Conservation (phyloP, 2,329 filamentous ascomycete species). For the Trichoderma sp. region DNA sequence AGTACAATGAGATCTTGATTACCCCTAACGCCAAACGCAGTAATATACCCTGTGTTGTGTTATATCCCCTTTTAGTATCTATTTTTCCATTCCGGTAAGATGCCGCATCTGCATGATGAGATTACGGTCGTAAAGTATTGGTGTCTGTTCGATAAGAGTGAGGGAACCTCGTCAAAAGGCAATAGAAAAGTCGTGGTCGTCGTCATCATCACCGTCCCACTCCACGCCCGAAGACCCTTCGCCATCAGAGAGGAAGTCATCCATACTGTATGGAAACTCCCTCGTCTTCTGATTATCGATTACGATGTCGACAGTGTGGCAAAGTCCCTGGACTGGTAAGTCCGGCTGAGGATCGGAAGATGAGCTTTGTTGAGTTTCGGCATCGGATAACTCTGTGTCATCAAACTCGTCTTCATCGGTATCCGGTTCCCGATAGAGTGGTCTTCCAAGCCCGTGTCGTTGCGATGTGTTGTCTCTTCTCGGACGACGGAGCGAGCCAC, state of each 20-base stretch:
- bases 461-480: conserved; percentile 31
- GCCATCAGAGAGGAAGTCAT: conserved; percentile 65
- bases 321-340: conserved; percentile 66
- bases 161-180: conserved; percentile 17
- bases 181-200: conserved; percentile 47
- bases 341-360: not conserved
- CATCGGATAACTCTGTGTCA: conserved; percentile 27
- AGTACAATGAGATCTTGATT: not conserved
- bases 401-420: conserved; percentile 51
- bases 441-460: conserved; percentile 31
- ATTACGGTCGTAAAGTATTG: not conserved
- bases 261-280: conserved; percentile 70
- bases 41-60: not conserved
- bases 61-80: not conserved
- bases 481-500: conserved; percentile 18
- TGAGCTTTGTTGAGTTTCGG: conserved; percentile 7
- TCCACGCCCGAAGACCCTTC: conserved; percentile 61
- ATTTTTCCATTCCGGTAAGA: not conserved
- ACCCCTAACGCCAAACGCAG: not conserved
- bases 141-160: not conserved
- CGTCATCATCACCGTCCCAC: conserved; percentile 61
- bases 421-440: conserved; percentile 52
- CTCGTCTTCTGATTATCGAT: conserved; percentile 77
- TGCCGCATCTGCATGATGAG: not conserved
- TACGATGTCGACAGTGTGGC: conserved; percentile 69